Percentiles rank a stretch among this genome's conserved stretches.
Conservation (phyloP, 1,284 basidiomycete genomes). For the Leccinum solheimii region DNA sequence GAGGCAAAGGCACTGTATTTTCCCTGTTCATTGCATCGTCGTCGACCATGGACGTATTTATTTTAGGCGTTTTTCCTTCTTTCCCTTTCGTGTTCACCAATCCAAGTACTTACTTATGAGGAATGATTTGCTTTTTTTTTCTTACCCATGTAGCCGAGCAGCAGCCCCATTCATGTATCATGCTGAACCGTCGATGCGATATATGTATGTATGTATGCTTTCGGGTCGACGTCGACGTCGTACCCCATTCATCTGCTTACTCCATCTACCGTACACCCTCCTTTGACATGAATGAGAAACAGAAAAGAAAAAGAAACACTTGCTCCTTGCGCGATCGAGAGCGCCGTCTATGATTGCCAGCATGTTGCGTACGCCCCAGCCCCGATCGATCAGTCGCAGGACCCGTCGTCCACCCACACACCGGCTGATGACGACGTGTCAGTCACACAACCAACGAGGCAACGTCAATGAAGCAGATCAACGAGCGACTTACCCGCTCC, state of each 20-base stretch:
- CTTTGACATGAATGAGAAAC: background rate
- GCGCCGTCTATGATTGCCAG: background rate
- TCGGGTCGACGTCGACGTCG: background rate
- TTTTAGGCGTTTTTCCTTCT: background rate
- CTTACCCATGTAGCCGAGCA: background rate
- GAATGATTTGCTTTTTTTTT: slow-evolving; percentile 5
- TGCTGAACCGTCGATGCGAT: background rate
- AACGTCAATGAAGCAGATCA: background rate
- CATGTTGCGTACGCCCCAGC: background rate
- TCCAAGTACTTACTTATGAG: background rate
- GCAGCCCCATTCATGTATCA: background rate
- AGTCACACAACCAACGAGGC: background rate
- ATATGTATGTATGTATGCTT: background rate
- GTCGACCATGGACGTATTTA: slow-evolving; percentile 28
- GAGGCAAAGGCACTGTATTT: slow-evolving; percentile 2
- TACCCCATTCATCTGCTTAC: background rate
- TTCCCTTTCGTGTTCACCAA: background rate
- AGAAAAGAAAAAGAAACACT: background rate
- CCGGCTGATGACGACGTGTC: slow-evolving; percentile 28
- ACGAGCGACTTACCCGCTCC: slow-evolving; percentile 30
- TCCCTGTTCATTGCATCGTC: slow-evolving; percentile 16
- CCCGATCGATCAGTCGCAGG: slow-evolving; percentile 30
- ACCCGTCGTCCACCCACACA: slow-evolving; percentile 44
- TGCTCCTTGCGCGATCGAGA: background rate
- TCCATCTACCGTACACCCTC: background rate